Percentiles rank a stretch among this genome's conserved stretches.
Conservation (phyloP, 2,329 filamentous ascomycete genomes). For the Pseudogymnoascus sp. region DNA sequence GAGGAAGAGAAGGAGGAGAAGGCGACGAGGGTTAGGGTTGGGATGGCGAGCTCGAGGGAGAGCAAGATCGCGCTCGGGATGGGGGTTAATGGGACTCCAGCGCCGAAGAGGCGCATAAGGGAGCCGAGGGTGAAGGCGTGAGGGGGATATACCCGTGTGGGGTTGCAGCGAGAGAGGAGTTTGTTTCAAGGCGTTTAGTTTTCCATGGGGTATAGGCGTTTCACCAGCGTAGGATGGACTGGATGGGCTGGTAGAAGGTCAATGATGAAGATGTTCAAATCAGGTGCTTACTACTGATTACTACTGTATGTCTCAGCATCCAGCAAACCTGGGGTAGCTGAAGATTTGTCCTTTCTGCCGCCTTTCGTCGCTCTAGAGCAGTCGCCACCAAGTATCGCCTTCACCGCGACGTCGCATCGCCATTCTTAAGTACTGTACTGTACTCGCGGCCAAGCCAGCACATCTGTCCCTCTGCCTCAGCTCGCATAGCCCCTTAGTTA, state of each 20-base stretch:
- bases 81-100: conserved; percentile 26
- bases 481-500: not conserved
- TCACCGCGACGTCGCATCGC: conserved; percentile 1
- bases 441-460: not conserved
- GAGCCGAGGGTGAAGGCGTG: conserved; percentile 4
- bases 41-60: conserved; percentile 15
- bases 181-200: conserved; percentile 3
- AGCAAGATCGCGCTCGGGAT: conserved; percentile 21
- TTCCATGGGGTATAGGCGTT: not conserved
- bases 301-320: not conserved
- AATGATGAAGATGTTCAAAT: conserved; percentile 4
- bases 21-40: conserved; percentile 22
- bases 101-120: conserved; percentile 23
- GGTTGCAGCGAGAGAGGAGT: not conserved
- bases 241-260: not conserved
- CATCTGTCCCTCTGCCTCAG: not conserved
- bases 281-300: not conserved
- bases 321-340: not conserved
- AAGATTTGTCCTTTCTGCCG: not conserved
- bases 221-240: not conserved
- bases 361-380: not conserved
- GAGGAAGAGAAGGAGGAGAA: conserved; percentile 20
- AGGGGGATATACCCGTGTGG: not conserved
- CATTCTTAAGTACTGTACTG: not conserved
- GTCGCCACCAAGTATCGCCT: not conserved